phyloP scores from a whole-genome alignment of 164 flowering plant genomes.

The Stephania cephalantha region DNA sequence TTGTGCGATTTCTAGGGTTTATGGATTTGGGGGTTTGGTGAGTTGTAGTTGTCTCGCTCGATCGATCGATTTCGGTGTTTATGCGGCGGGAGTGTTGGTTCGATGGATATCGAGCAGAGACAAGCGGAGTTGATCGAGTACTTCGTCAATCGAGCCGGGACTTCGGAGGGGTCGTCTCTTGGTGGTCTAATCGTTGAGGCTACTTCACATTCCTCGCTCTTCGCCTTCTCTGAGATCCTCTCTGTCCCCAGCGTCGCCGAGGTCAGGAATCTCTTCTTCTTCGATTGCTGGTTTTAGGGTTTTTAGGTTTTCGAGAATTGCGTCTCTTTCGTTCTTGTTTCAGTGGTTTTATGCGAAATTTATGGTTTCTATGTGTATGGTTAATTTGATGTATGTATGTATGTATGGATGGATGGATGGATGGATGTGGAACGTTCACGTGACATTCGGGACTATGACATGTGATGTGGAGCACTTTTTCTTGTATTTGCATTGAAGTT shows the following conservation, averaged over 20 bases:
- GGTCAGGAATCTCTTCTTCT: slow-evolving; percentile 30
- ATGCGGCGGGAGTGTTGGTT: not conserved
- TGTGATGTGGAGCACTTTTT: too few relatives aligned
- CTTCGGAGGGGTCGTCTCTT: slow-evolving; percentile 47
- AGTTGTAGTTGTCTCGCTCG: not conserved
- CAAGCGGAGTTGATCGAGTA: slow-evolving; percentile 76
- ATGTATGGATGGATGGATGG: not conserved
- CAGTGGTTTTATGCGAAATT: not conserved
- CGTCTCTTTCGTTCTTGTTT: not conserved
- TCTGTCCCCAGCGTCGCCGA: slow-evolving; percentile 53
- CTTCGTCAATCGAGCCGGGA: slow-evolving; percentile 63
- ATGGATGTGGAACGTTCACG: not conserved
- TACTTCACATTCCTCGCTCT: slow-evolving; percentile 77
- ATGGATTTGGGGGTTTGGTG: not conserved
- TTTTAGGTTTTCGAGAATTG: not conserved
- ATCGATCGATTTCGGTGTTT: not conserved
- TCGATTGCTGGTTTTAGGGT: not conserved
- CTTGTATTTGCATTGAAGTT: not conserved
- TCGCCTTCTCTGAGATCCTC: slow-evolving; percentile 92
- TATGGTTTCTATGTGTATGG: not conserved
- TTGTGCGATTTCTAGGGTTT: not conserved
- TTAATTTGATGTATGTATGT: not conserved
- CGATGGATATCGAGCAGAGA: slow-evolving; percentile 81
- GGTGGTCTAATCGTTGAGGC: slow-evolving; percentile 52
- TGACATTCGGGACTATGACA: not conserved